Evolutionary conservation across 2,329 filamentous ascomycete genomes (phyloP).

Genomic region (Helotiales sp.): DNA sequence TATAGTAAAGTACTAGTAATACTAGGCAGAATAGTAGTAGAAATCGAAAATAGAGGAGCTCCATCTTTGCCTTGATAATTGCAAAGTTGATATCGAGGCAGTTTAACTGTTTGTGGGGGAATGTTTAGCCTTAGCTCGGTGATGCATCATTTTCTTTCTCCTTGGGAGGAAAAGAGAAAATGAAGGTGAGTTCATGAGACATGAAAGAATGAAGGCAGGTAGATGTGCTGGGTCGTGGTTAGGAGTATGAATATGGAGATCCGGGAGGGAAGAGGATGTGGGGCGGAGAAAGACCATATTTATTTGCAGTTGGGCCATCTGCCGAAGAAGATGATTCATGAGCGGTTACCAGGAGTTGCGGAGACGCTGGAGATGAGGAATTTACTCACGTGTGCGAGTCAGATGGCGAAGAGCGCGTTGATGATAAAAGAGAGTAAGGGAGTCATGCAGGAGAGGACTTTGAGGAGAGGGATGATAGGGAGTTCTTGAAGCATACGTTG

Average conservation of each 20-base stretch:
- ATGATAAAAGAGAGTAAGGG: conserved; percentile 50
- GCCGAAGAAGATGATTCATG: conserved; percentile 52
- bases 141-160: neutral
- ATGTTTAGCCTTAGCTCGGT: too few relatives aligned
- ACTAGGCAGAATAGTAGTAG: neutral
- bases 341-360: conserved; percentile 54
- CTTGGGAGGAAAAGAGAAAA: too few relatives aligned
- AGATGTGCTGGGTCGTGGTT: neutral
- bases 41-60: neutral
- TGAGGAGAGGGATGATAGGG: conserved; percentile 48
- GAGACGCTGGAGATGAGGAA: conserved; percentile 54
- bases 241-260: neutral
- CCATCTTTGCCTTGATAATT: neutral
- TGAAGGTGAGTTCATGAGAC: too few relatives aligned
- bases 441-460: conserved; percentile 55
- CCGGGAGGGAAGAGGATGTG: conserved; percentile 32
- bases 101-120: too few relatives aligned
- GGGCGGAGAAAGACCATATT: conserved; percentile 53
- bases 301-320: conserved; percentile 54
- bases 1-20: neutral
- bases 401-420: conserved; percentile 52
- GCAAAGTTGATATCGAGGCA: neutral
- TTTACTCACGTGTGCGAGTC: conserved; percentile 51
- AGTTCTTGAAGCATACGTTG: conserved; percentile 54
- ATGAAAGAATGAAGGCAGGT: neutral